phyloP scores from a whole-genome alignment of 73 alveolate species.

The Blepharisma stoltei region DNA sequence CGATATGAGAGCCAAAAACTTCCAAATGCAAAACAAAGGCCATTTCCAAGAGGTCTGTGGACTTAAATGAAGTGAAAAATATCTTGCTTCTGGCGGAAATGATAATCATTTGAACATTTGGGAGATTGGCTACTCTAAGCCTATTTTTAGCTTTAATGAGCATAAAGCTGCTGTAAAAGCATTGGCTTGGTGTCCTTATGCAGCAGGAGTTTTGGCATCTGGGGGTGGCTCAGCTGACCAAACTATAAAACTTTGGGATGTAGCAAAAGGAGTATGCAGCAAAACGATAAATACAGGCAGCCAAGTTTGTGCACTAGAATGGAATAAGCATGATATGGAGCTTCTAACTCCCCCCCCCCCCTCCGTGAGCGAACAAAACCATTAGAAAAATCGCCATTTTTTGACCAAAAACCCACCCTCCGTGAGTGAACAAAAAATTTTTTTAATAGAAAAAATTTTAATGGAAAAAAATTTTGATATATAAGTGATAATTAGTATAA shows the following conservation, averaged over 20 bases:
- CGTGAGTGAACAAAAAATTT: no score
- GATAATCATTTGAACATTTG: slow-evolving; percentile 80
- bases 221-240: slow-evolving; percentile 91
- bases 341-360: no score
- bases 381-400: no score
- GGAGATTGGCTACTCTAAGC: slow-evolving; percentile 65
- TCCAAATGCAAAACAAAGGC: slow-evolving; percentile 61
- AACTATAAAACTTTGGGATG: slow-evolving; percentile 76
- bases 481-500: no score
- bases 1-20: slow-evolving; percentile 69
- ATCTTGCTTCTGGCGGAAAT: slow-evolving; percentile 82
- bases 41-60: slow-evolving; percentile 74
- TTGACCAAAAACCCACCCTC: no score
- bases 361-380: no score
- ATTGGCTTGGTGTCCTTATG: slow-evolving; percentile 89
- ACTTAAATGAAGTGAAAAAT: slow-evolving; percentile 70
- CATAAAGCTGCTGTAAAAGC: slow-evolving; percentile 93
- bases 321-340: slow-evolving; percentile 81
- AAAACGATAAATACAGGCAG: slow-evolving; percentile 57
- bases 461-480: no score
- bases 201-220: slow-evolving; percentile 70
- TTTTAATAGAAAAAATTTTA: no score
- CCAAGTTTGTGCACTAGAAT: slow-evolving; percentile 77
- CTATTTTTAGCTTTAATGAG: slow-evolving; percentile 57
- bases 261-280: slow-evolving; percentile 34